These are phyloP conservation scores for Raphanus sativus DNA, from an alignment of 345 rosid species.

Conservation along the genomic window DNA sequence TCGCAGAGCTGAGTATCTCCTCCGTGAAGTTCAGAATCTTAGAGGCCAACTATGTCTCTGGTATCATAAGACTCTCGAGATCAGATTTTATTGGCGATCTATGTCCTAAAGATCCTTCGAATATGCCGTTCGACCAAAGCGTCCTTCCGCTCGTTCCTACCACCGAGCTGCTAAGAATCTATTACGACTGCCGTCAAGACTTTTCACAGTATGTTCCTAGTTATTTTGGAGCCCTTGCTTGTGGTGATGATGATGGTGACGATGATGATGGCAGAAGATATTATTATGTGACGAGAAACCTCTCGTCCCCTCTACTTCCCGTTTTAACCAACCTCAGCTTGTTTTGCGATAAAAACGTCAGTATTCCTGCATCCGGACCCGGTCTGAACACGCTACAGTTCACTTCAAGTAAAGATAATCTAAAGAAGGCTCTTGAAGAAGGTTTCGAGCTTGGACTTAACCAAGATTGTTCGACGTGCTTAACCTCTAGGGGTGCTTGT, in stretches of 20 bases:
- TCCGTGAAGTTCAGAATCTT: slow-evolving; percentile 36
- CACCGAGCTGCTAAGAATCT: slow-evolving; percentile 22
- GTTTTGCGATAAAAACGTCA: slow-evolving; percentile 14
- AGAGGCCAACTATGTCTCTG: neutral
- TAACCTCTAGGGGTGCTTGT: slow-evolving; percentile 33
- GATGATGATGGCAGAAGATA: neutral
- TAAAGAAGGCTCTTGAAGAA: slow-evolving; percentile 2
- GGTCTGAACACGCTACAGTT: neutral
- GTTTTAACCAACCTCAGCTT: neutral
- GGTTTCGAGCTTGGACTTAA: slow-evolving; percentile 41
- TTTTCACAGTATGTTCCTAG: neutral
- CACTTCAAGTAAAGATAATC: neutral
- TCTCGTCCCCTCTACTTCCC: neutral
- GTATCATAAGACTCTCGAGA: slow-evolving; percentile 30
- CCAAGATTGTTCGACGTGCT: slow-evolving; percentile 20
- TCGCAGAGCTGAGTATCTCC: slow-evolving; percentile 27
- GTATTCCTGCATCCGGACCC: slow-evolving; percentile 8
- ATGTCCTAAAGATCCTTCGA: slow-evolving; percentile 17
- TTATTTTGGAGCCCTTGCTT: neutral
- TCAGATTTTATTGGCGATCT: slow-evolving; percentile 14
- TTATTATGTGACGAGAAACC: slow-evolving; percentile 20
- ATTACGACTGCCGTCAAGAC: slow-evolving; percentile 21
- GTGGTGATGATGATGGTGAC: neutral
- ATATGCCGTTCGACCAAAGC: neutral
- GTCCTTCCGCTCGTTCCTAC: neutral